phyloP scores from a whole-genome alignment of 768 basidiomycete species.

The Trametes cinnabarina region DNA sequence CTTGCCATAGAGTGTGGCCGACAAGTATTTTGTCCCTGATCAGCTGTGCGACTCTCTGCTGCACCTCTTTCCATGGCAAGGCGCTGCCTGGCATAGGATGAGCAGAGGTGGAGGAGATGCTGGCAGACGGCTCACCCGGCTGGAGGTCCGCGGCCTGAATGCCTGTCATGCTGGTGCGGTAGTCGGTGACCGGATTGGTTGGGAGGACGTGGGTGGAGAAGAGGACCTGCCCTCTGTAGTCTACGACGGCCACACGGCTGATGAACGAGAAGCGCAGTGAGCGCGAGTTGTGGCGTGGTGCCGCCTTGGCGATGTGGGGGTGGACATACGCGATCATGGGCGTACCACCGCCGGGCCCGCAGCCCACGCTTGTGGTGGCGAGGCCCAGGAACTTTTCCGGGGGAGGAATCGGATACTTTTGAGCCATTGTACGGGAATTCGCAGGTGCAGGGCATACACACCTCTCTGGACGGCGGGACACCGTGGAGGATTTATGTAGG shows the following conservation, averaged over 20 bases:
- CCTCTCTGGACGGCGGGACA: not conserved
- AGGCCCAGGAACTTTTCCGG: slow-evolving; percentile 54
- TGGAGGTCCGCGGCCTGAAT: slow-evolving; percentile 43
- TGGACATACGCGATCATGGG: slow-evolving; percentile 74
- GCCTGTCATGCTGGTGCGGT: slow-evolving; percentile 64
- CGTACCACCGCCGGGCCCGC: slow-evolving; percentile 78
- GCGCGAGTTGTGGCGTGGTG: slow-evolving; percentile 12
- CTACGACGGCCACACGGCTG: slow-evolving; percentile 43
- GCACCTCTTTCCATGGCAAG: slow-evolving; percentile 58
- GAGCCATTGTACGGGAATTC: slow-evolving; percentile 19
- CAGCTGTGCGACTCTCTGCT: slow-evolving; percentile 60
- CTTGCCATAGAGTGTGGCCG: slow-evolving; percentile 78
- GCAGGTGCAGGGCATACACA: slow-evolving; percentile 8
- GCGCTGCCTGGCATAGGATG: slow-evolving; percentile 42
- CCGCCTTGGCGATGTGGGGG: not conserved
- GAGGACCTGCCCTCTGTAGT: slow-evolving; percentile 48
- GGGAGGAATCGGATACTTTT: slow-evolving; percentile 27
- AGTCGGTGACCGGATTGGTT: slow-evolving; percentile 68
- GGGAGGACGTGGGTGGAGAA: slow-evolving; percentile 68
- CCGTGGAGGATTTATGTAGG: slow-evolving; percentile 6
- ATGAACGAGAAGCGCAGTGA: slow-evolving; percentile 9
- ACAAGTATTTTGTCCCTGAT: slow-evolving; percentile 71
- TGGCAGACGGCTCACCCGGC: slow-evolving; percentile 33
- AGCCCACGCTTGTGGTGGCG: slow-evolving; percentile 61
- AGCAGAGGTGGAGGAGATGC: not conserved